A percentile compares a stretch with the other conserved stretches of the same genome.
These are phyloP conservation scores for Neofusicoccum umdonicola DNA, from an alignment of 2,329 filamentous ascomycete species.

Conservation along the genomic window DNA sequence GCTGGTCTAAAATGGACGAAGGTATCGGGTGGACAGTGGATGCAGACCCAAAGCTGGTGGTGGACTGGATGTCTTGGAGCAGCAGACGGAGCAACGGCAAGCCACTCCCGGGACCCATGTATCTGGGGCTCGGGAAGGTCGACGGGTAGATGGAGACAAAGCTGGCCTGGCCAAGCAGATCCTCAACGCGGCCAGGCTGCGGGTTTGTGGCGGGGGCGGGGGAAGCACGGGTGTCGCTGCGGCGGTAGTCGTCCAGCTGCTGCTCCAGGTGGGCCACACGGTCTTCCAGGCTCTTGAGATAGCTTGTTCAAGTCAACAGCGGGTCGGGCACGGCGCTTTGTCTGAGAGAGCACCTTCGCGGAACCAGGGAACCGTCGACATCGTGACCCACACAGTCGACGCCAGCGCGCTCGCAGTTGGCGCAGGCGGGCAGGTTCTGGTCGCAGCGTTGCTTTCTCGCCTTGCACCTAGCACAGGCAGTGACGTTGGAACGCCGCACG, in stretches of 20 bases:
- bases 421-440: background rate
- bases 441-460: background rate
- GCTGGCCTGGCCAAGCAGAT: background rate
- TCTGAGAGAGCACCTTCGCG: background rate
- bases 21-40: background rate
- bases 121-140: background rate
- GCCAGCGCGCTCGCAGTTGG: background rate
- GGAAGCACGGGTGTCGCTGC: background rate
- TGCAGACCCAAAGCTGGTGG: background rate
- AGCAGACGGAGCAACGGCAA: background rate
- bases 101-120: background rate
- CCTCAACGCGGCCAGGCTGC: background rate
- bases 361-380: background rate
- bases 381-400: background rate
- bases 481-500: background rate
- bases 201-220: background rate
- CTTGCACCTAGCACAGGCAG: background rate
- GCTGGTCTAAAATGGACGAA: background rate
- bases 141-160: background rate
- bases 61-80: background rate
- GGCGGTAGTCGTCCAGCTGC: background rate
- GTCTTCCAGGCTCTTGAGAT: constrained; percentile 2
- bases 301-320: background rate
- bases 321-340: background rate
- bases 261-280: background rate